Evolutionary conservation across 805 yeast species (phyloP), one percentile per base, ranked within the genome.

Genomic region (Yamadazyma endophytica): DNA sequence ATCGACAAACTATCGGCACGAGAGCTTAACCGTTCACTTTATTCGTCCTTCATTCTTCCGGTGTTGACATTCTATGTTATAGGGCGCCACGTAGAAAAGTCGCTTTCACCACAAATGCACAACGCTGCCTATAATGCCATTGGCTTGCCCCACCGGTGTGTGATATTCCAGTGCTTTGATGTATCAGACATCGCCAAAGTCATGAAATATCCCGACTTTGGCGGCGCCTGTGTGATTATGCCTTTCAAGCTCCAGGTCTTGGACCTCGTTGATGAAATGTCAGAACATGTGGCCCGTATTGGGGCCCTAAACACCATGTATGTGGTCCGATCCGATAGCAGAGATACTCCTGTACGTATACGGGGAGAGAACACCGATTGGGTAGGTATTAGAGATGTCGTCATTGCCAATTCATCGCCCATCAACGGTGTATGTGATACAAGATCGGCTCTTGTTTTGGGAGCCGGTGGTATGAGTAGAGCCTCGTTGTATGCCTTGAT

Each of bases 311-410:
- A 39, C 26, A 30, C 39, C 9, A 31, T 45, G 3, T 16, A 42
- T 13, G 37, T 46, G 4, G 35, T 36, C 12, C 29, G 46, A 19
- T 18, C 28, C 13, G 27, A 30, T 6, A 31, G 39, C 17, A 46
- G 45, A 17, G 22, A 37, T 24, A 29, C 39, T 17, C 24, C 43
- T 5, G 14, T 32, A 8, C 14, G 31, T 9, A 33, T 33, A 6
- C 22, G 37, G n/a, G 50, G 47, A 6, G 44, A 43, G 20, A 45
- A 45, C 32, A 43, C 46, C 17, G 47, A 43, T 31, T 45, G 50
- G 47, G 26, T 41, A 13, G 47, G 42, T 15, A 31, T 45, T 12
- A 28, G 37, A 13, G 17, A 29, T 9, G 28, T 34, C 5, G 24
- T 39, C 19, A 18, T 21, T 16, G 35, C 32, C 11, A 35, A 36